phyloP scores from a whole-genome alignment of 2,329 filamentous ascomycete genomes.

The Aquanectria penicillioides region DNA sequence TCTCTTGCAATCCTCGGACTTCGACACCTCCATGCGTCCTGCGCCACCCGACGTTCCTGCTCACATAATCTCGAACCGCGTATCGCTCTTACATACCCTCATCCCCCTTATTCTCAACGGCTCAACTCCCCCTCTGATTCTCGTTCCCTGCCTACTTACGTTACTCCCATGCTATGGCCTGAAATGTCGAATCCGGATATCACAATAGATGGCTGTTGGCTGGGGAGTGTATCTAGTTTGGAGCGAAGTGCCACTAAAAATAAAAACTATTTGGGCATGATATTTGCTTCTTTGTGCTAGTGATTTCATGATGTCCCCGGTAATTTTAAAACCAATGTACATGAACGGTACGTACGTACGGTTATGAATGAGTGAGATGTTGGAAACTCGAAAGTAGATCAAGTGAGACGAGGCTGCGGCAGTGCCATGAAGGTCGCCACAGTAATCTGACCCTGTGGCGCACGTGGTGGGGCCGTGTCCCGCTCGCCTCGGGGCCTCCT shows the following conservation, averaged over 20 bases:
- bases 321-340: no score
- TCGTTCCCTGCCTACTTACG: constrained; percentile 30
- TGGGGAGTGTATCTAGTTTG: constrained; percentile 39
- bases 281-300: neutral
- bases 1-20: constrained; percentile 27
- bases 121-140: constrained; percentile 31
- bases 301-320: neutral
- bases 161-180: constrained; percentile 29
- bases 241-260: constrained; percentile 36
- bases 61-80: constrained; percentile 41
- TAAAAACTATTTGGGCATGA: constrained; percentile 29
- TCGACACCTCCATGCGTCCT: constrained; percentile 33
- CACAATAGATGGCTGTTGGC: constrained; percentile 33
- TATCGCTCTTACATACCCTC: constrained; percentile 43
- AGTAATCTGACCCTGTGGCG: constrained; percentile 10
- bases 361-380: no score
- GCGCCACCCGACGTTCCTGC: constrained; percentile 35
- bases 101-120: constrained; percentile 32
- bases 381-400: no score
- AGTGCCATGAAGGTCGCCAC: neutral
- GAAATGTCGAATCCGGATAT: constrained; percentile 30
- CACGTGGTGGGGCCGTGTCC: constrained; percentile 6
- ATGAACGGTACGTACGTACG: no score
- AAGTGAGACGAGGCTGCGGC: neutral
- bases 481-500: neutral